Percentiles rank a stretch among this genome's conserved stretches.
Evolutionary conservation across 257 asterid genomes (phyloP).

Genomic region (Salvia miltiorrhiza): DNA sequence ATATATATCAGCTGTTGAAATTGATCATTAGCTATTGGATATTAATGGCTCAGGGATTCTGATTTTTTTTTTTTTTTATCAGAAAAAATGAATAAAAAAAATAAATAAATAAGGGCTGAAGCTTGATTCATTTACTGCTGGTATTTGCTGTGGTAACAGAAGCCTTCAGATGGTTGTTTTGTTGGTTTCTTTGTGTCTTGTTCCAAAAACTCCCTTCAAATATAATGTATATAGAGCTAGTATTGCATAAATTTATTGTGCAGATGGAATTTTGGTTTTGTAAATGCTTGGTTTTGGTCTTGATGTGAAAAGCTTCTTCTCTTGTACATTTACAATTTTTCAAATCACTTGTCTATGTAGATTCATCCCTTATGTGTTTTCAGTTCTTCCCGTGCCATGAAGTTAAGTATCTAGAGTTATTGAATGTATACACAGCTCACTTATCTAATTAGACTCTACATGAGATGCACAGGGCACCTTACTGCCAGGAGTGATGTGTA

Average conservation of each 20-base stretch:
- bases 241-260: background rate
- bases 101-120: background rate
- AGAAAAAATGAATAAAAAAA: too few relatives aligned
- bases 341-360: background rate
- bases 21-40: slow-evolving; percentile 4
- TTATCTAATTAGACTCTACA: slow-evolving; percentile 19
- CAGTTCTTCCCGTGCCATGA: background rate
- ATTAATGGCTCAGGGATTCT: background rate
- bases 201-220: background rate
- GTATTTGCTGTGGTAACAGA: background rate
- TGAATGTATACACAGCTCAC: background rate
- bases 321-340: background rate
- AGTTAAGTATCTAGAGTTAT: background rate
- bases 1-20: slow-evolving; percentile 13
- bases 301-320: background rate
- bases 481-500: slow-evolving; percentile 98
- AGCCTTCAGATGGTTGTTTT: slow-evolving; percentile 3
- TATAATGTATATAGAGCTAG: background rate
- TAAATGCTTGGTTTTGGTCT: background rate
- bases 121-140: background rate
- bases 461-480: slow-evolving; percentile 77
- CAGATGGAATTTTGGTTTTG: background rate
- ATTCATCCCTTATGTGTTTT: background rate
- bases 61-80: too few relatives aligned
- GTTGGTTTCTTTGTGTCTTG: background rate